These are phyloP conservation scores for Phytophthora fragariaefolia DNA, from an alignment of 352 stramenopile genomes.

Conservation along the genomic window DNA sequence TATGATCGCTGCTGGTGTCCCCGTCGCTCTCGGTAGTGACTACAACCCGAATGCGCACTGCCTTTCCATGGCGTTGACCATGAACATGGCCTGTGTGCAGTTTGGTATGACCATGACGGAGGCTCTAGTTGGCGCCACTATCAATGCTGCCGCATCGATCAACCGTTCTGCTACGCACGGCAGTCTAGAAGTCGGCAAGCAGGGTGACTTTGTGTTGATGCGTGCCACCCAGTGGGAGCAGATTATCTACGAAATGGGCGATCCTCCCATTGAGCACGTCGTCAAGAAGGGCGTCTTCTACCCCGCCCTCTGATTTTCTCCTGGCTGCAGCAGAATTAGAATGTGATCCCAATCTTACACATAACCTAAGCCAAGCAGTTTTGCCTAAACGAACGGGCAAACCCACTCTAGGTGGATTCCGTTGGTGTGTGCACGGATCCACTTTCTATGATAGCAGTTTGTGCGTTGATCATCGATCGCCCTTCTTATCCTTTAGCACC, in stretches of 20 bases:
- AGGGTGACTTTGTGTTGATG: slow-evolving; percentile 73
- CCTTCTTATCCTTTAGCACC: background rate
- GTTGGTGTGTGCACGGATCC: too few species aligned
- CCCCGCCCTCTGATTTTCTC: background rate
- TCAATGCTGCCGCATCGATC: slow-evolving; percentile 87
- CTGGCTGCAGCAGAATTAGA: background rate
- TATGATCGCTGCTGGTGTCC: slow-evolving; percentile 73
- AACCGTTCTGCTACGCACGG: slow-evolving; percentile 75
- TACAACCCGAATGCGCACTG: slow-evolving; percentile 90
- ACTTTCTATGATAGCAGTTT: slow-evolving; percentile 4
- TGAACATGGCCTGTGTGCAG: slow-evolving; percentile 88
- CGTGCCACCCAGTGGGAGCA: slow-evolving; percentile 82
- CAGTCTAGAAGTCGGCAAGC: slow-evolving; percentile 81
- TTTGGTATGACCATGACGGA: slow-evolving; percentile 90
- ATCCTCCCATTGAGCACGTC: slow-evolving; percentile 80
- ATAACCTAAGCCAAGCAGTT: slow-evolving; percentile 9
- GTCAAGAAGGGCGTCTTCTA: slow-evolving; percentile 71
- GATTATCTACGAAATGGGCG: slow-evolving; percentile 87
- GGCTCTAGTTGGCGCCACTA: slow-evolving; percentile 79
- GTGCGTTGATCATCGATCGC: background rate
- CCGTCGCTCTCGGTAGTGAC: slow-evolving; percentile 80
- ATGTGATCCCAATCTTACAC: background rate
- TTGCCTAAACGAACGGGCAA: slow-evolving; percentile 18
- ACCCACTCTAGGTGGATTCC: too few species aligned
- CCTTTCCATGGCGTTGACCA: slow-evolving; percentile 86